phyloP scores from a whole-genome alignment of 352 stramenopile genomes.

The Blastocystis sp. region DNA sequence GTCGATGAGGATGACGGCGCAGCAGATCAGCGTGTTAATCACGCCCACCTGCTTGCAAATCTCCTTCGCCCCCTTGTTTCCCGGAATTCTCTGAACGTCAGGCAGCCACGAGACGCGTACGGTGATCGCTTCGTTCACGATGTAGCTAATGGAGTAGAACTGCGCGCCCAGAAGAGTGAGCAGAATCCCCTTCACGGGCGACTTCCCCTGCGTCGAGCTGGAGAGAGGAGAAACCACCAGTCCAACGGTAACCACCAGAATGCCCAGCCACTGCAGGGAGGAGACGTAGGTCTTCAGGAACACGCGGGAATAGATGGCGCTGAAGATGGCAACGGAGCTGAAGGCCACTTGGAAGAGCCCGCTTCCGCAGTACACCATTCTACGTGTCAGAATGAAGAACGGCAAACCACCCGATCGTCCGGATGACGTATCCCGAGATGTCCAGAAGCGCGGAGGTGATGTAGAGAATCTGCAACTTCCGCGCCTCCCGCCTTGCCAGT shows the following conservation, averaged over 20 bases:
- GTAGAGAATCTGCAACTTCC: background rate
- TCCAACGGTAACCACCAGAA: conserved; percentile 7
- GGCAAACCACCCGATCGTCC: conserved; percentile 19
- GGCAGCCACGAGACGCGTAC: background rate
- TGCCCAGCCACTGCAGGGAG: conserved; percentile 22
- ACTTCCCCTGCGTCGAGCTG: background rate
- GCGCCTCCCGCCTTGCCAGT: background rate
- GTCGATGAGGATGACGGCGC: conserved; percentile 17
- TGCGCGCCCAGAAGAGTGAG: conserved; percentile 46
- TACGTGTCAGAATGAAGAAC: background rate
- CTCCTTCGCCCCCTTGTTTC: conserved; percentile 22
- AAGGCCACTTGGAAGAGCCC: conserved; percentile 53
- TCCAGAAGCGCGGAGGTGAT: background rate
- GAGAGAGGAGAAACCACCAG: conserved; percentile 27
- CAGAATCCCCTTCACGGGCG: conserved; percentile 20
- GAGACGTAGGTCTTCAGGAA: conserved; percentile 12
- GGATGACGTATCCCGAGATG: conserved; percentile 39
- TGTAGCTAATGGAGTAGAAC: conserved; percentile 58
- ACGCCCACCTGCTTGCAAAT: conserved; percentile 34
- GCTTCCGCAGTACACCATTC: conserved; percentile 41
- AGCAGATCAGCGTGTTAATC: conserved; percentile 20
- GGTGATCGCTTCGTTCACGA: conserved; percentile 37
- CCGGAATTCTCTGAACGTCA: background rate
- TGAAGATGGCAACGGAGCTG: conserved; percentile 50
- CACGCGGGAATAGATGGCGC: conserved; percentile 18